These are phyloP conservation scores for Canavalia ensiformis DNA, from an alignment of 306 rosid genomes.

Conservation along the genomic window DNA sequence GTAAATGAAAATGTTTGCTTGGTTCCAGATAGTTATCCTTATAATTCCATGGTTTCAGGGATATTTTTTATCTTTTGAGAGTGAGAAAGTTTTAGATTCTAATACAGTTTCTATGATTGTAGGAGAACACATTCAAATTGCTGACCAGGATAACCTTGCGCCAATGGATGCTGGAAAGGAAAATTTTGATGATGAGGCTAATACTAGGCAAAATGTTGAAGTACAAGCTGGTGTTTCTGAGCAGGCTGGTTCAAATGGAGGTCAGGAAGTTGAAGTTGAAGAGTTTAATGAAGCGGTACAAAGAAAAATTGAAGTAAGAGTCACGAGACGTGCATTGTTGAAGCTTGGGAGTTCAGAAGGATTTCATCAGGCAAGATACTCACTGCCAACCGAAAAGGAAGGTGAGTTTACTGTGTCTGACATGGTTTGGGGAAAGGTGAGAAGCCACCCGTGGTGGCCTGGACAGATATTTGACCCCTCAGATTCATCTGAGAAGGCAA, in stretches of 20 bases:
- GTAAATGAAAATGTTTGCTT: conserved; percentile 35
- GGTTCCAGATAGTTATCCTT: conserved; percentile 42
- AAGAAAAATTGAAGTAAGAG: conserved; percentile 45
- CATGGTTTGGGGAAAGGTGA: conserved; percentile 98
- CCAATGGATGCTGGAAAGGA: conserved; percentile 48
- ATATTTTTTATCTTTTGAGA: neutral
- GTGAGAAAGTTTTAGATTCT: conserved; percentile 29
- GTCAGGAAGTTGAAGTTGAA: conserved; percentile 59
- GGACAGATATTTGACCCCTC: conserved; percentile 94
- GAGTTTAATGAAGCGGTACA: conserved; percentile 54
- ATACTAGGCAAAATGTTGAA: conserved; percentile 48
- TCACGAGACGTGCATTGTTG: conserved; percentile 28
- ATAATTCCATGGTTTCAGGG: conserved; percentile 44
- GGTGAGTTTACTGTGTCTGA: conserved; percentile 75
- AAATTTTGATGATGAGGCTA: conserved; percentile 48
- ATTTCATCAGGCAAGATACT: conserved; percentile 59
- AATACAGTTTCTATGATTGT: conserved; percentile 31
- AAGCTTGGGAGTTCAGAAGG: conserved; percentile 51
- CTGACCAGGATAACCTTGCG: conserved; percentile 45
- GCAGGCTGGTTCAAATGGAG: conserved; percentile 59
- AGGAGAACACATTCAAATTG: conserved; percentile 42
- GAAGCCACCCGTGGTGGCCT: conserved; percentile 99
- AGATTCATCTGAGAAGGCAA: conserved; percentile 87
- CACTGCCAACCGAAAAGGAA: conserved; percentile 71
- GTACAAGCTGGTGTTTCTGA: conserved; percentile 51